A percentile compares a stretch with the other conserved stretches of the same genome.
Conservation (phyloP, 768 basidiomycete genomes). For the Daedalea quercina region DNA sequence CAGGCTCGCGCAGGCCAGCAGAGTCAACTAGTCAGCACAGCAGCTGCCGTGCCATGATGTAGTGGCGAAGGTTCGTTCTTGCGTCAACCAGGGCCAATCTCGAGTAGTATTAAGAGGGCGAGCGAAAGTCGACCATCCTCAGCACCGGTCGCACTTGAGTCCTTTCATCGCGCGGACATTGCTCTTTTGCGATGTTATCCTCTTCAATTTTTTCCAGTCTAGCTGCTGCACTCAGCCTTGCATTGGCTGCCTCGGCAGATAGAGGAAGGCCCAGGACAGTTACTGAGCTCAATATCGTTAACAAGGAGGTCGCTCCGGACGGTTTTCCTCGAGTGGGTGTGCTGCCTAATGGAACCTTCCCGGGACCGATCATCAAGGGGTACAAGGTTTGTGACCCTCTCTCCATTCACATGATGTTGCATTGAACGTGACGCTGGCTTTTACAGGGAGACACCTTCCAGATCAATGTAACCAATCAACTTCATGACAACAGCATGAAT, state of each 20-base stretch:
- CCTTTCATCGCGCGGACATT: no score
- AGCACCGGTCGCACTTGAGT: no score
- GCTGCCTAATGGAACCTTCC: constrained; percentile 13
- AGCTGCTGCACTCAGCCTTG: constrained; percentile 3
- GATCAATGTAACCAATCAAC: constrained; percentile 13
- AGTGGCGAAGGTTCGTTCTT: no score
- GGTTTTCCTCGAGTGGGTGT: constrained; percentile 20
- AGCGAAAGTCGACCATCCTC: no score
- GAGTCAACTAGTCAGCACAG: no score
- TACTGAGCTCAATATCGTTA: constrained; percentile 14
- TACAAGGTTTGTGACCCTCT: background rate
- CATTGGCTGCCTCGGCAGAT: constrained; percentile 7
- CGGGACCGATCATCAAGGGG: constrained; percentile 17
- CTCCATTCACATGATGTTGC: background rate
- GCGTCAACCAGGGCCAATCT: no score
- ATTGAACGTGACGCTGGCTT: background rate
- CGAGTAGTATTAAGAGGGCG: no score
- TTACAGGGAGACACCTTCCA: constrained; percentile 15
- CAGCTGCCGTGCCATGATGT: no score
- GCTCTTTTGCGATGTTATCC: no score
- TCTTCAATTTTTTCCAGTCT: background rate
- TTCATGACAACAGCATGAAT: constrained; percentile 14
- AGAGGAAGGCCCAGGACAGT: no score
- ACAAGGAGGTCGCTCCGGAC: constrained; percentile 24
- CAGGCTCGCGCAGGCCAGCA: no score